These are phyloP conservation scores for Haplosporangium sp. DNA, from an alignment of 371 early-diverging fungal species.

Conservation along the genomic window DNA sequence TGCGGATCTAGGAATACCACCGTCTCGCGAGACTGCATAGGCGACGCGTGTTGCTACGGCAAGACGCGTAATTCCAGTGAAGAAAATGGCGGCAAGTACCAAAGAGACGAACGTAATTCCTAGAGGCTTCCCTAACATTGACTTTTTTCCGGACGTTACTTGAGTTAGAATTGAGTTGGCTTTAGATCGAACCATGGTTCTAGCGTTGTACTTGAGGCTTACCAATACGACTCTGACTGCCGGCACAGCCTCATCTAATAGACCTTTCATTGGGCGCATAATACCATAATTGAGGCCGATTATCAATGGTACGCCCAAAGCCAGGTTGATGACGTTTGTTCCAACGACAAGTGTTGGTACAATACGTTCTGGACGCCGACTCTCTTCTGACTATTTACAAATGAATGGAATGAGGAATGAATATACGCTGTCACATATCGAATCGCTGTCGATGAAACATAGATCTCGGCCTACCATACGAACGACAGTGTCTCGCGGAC, in stretches of 20 bases:
- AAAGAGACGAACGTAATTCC: slow-evolving; percentile 17
- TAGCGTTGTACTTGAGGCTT: neutral
- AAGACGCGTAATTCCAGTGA: slow-evolving; percentile 34
- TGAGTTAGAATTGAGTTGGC: no score
- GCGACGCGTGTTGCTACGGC: slow-evolving; percentile 25
- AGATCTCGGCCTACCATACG: slow-evolving; percentile 29
- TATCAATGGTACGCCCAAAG: slow-evolving; percentile 24
- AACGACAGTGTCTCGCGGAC: slow-evolving; percentile 35
- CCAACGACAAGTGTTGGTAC: slow-evolving; percentile 18
- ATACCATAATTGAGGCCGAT: slow-evolving; percentile 29
- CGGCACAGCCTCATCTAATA: slow-evolving; percentile 36
- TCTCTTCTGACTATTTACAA: slow-evolving; percentile 31
- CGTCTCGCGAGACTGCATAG: slow-evolving; percentile 44
- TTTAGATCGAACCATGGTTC: no score
- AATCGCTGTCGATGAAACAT: no score
- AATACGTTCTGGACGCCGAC: slow-evolving; percentile 21
- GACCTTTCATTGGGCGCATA: slow-evolving; percentile 32
- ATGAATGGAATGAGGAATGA: neutral
- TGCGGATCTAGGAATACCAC: slow-evolving; percentile 26
- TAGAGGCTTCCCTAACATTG: slow-evolving; percentile 4
- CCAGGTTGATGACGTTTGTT: slow-evolving; percentile 8
- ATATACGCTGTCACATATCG: neutral
- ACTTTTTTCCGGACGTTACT: slow-evolving; percentile 4
- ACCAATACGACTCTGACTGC: slow-evolving; percentile 33
- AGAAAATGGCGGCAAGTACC: slow-evolving; percentile 27